Conservation (phyloP, 331 rosid genomes). For the Quercus lobata region DNA sequence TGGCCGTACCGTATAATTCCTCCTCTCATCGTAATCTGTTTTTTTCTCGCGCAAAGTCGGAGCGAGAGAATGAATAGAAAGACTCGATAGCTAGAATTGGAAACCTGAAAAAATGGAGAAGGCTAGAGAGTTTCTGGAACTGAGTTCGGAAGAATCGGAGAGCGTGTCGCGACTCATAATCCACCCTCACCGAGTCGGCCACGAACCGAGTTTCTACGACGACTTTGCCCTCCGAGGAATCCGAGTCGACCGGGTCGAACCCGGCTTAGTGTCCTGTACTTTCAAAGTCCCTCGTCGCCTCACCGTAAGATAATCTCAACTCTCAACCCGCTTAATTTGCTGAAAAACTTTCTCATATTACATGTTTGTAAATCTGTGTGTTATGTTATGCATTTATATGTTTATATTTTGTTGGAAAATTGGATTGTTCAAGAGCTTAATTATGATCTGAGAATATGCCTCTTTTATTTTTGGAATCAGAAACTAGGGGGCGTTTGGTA, state of each 20-base stretch:
- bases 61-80: too few relatives aligned
- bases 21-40: too few relatives aligned
- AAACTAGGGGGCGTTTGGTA: conserved; percentile 16
- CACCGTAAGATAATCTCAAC: conserved; percentile 35
- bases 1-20: too few relatives aligned
- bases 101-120: conserved; percentile 40
- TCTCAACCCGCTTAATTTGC: background rate
- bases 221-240: conserved; percentile 56
- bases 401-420: too few relatives aligned
- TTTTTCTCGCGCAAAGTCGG: too few relatives aligned
- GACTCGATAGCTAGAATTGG: too few relatives aligned
- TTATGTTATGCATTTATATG: background rate
- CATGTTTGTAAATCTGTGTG: background rate
- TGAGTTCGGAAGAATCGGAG: conserved; percentile 39
- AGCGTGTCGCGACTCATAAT: conserved; percentile 36
- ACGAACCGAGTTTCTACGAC: conserved; percentile 40
- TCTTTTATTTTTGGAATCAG: too few relatives aligned
- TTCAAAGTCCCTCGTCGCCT: conserved; percentile 73
- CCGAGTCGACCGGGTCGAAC: conserved; percentile 74
- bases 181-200: conserved; percentile 27
- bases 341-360: background rate
- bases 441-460: too few relatives aligned
- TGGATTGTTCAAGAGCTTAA: too few relatives aligned
- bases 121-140: conserved; percentile 29
- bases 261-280: conserved; percentile 56